Base-by-base conservation (phyloP, 2,329 filamentous ascomycete species). In the Ascochyta fabae region DNA sequence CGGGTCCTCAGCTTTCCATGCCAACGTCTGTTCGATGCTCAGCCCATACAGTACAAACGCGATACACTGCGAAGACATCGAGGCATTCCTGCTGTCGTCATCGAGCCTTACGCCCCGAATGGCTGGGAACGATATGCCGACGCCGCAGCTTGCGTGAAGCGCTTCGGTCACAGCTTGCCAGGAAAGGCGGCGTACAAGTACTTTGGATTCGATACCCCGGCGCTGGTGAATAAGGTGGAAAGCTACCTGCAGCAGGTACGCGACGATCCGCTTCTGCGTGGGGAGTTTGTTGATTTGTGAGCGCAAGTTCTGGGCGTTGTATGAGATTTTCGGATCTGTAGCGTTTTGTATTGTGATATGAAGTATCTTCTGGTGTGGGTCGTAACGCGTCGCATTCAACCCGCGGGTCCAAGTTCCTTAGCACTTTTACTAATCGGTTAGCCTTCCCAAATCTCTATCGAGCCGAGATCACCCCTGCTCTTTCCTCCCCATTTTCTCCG, bases 101-200 rank as follows among this genome's bases (percentile, higher is more conserved):
- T 88, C 39, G 86, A 88, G 70, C 82, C 84, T 0, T 87, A 85
- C 65, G 78, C 81, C 1, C 76, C 80, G 1, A 82, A 83, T 55
- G 83, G 84, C 0, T 87, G 84, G 84, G 85, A 86, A 72, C 70
- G 84, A 19, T 87, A 86, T 62, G 84, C 84, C 0, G 81, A 86
- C 67, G 84, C 84, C 0, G 83, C 80, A 1, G 78, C 78, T 55
- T 81, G 77, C 43, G 81, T 86, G 79, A 77, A 77, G 40, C 74
- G 75, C 0, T 87, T 86, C 59, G 84, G 84, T 0, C 82, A 86
- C 64, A 82, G 78, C 15, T 66, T 86, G 40, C 84, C 84, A 0
- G 81, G 83, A 0, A 79, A 80, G 58, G 78, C 79, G 10, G 82
- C 81, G 2, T 86, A 86, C 65, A 79, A 81, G 60, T 81, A 80